These are phyloP conservation scores for Fusarium verrucosum DNA, from an alignment of 2,329 filamentous ascomycete species.

Conservation along the genomic window DNA sequence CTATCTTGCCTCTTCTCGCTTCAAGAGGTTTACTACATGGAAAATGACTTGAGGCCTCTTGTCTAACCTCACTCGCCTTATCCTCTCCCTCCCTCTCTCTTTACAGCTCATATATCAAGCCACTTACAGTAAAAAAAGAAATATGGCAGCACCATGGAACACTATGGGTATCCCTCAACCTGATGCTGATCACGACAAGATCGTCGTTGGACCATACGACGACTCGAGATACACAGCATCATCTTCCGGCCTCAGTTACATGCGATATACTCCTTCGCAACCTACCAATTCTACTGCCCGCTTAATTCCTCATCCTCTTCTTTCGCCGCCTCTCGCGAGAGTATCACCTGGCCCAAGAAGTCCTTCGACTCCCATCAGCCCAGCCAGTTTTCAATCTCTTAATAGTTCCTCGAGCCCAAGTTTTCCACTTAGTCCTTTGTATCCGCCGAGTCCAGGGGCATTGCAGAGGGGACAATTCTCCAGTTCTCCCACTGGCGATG, in stretches of 20 bases:
- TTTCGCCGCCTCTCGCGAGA: conserved; percentile 37
- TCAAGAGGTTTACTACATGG: not conserved
- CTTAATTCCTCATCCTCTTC: conserved; percentile 31
- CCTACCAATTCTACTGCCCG: conserved; percentile 36
- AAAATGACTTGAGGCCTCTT: conserved; percentile 21
- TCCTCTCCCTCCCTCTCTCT: too few relatives aligned
- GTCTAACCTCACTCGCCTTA: not conserved
- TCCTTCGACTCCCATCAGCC: conserved; percentile 30
- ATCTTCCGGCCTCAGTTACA: conserved; percentile 33
- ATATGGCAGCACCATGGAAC: conserved; percentile 35
- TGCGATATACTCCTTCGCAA: conserved; percentile 35
- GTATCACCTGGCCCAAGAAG: conserved; percentile 26
- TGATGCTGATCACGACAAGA: conserved; percentile 19
- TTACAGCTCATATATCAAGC: not conserved
- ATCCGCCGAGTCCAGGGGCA: conserved; percentile 19
- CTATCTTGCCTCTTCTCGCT: not conserved
- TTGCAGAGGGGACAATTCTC: conserved; percentile 34
- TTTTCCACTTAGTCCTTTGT: conserved; percentile 36
- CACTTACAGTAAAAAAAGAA: conserved; percentile 14
- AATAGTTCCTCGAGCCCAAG: conserved; percentile 29
- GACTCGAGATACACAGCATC: conserved; percentile 31
- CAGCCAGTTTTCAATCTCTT: conserved; percentile 21
- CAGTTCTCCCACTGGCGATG: conserved; percentile 28
- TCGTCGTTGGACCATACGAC: conserved; percentile 25
- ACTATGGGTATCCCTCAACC: conserved; percentile 27